A percentile compares a stretch with the other conserved stretches of the same genome.
These are phyloP conservation scores for Saccharomycopsis fibuligera DNA, from an alignment of 805 yeast species.

Conservation along the genomic window DNA sequence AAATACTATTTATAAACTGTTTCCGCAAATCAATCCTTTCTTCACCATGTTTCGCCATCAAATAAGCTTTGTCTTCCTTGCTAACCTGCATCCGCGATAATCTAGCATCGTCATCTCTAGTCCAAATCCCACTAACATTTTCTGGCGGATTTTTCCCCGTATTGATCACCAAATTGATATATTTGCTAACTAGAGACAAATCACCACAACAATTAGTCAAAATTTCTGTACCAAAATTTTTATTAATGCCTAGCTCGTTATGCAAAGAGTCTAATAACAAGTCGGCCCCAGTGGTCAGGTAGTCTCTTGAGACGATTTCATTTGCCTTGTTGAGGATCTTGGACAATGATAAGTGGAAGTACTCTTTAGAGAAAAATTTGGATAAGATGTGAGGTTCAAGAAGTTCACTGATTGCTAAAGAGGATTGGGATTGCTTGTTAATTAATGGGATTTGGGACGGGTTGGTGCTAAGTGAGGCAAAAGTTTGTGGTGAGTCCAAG, in stretches of 20 bases:
- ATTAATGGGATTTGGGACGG: slow-evolving; percentile 30
- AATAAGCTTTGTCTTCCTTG: slow-evolving; percentile 30
- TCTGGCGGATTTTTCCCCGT: slow-evolving; percentile 38
- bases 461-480: slow-evolving; percentile 26
- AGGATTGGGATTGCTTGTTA: slow-evolving; percentile 6
- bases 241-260: slow-evolving; percentile 37
- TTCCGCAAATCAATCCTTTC: slow-evolving; percentile 38
- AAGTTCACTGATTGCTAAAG: slow-evolving; percentile 13
- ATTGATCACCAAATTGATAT: slow-evolving; percentile 35
- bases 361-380: slow-evolving; percentile 29
- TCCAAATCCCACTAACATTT: slow-evolving; percentile 41
- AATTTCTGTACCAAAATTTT: slow-evolving; percentile 36
- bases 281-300: slow-evolving; percentile 38
- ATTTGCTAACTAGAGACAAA: slow-evolving; percentile 36
- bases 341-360: slow-evolving; percentile 27
- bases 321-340: slow-evolving; percentile 31
- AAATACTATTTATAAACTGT: slow-evolving; percentile 24
- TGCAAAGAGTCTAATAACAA: slow-evolving; percentile 35
- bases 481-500: slow-evolving; percentile 25
- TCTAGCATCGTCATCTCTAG: slow-evolving; percentile 36
- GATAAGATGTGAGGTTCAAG: slow-evolving; percentile 26
- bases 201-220: slow-evolving; percentile 40
- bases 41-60: slow-evolving; percentile 34
- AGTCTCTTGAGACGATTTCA: slow-evolving; percentile 36
- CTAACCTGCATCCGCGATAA: slow-evolving; percentile 27